phyloP scores from a whole-genome alignment of 169 alveolate species.

The Amoebophrya sp. region DNA sequence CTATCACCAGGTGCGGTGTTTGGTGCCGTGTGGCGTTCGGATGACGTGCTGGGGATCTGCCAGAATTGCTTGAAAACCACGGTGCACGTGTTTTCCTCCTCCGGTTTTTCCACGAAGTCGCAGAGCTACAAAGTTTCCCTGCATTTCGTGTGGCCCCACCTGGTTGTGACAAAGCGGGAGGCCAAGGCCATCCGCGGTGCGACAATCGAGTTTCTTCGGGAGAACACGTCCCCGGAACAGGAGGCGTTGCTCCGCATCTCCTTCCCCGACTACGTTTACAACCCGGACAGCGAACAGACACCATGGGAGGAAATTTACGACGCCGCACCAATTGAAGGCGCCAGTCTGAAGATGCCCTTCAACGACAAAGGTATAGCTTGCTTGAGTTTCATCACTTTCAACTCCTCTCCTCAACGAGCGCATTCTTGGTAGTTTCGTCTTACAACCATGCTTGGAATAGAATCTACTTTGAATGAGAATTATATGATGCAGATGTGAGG shows the following conservation, averaged over 20 bases:
- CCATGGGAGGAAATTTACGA: constrained; percentile 7
- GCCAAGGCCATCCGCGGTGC: background rate
- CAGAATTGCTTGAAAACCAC: constrained; percentile 2
- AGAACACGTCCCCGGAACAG: background rate
- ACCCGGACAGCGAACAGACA: background rate
- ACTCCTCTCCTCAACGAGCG: too few relatives aligned
- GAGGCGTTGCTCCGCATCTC: background rate
- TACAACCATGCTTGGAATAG: too few relatives aligned
- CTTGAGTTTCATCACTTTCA: too few relatives aligned
- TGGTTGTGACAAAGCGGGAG: background rate
- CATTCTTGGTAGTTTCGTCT: too few relatives aligned
- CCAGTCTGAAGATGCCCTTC: background rate
- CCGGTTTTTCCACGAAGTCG: background rate
- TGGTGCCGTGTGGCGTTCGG: background rate
- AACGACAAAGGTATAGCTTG: constrained; percentile 18
- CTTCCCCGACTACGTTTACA: background rate
- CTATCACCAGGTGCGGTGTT: background rate
- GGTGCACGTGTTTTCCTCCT: background rate
- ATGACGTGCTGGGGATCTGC: background rate
- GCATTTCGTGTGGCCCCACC: constrained; percentile 9
- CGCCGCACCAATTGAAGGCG: background rate
- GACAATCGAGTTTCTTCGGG: background rate
- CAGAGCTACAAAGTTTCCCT: background rate
- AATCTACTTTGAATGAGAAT: too few relatives aligned
- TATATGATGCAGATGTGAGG: too few relatives aligned